Evolutionary conservation across 805 yeast species (phyloP), one percentile per base, ranked within the genome.

Genomic region (Cyberlindnera veronae): DNA sequence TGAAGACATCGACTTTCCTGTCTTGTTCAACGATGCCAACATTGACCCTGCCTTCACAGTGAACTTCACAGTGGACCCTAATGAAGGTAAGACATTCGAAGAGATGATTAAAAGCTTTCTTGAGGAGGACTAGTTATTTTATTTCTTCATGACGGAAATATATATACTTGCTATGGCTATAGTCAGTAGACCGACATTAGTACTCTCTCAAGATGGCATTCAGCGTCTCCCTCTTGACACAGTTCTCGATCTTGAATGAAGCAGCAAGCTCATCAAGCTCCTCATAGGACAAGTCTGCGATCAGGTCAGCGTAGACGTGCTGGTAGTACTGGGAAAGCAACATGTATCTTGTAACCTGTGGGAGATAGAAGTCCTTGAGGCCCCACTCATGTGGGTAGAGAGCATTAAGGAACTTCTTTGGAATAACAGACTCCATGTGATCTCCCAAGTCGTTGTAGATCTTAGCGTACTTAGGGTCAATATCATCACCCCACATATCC

Each of bases 251-350:
- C 57, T 71, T 71, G 64, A 72, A 73, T 36, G 65, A 61, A 12
- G 69, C 73, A 19, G 77, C 77, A 53, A 73, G 57, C 46, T 69
- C 76, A 50, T 72, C 78, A 43, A 73, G 58, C 30, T 72, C 74
- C 32, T 70, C 75, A 38, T 65, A 64, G 7, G 60, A 49, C 46
- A 72, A 62, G 23, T 57, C 71, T 26, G 55, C 64, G 43, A 68
- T 69, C 29, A 64, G 58, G 18, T 68, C 72, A 11, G 77, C 76
- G 45, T 63, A 73, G 46, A 71, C 77, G 44, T 67, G 66, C 39
- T 64, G 66, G 26, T 66, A 57, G 48, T 66, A 67, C 52, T 72
- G 71, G 17, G 71, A 63, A 38, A 73, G 59, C 36, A 73, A 53
- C 62, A 63, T 62, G 32, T 72, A 76, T 47, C 72, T 64, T n/a